Percentiles rank a stretch among this genome's conserved stretches.
Conservation (phyloP, 1,284 basidiomycete genomes). For the Marasmius fiardii region DNA sequence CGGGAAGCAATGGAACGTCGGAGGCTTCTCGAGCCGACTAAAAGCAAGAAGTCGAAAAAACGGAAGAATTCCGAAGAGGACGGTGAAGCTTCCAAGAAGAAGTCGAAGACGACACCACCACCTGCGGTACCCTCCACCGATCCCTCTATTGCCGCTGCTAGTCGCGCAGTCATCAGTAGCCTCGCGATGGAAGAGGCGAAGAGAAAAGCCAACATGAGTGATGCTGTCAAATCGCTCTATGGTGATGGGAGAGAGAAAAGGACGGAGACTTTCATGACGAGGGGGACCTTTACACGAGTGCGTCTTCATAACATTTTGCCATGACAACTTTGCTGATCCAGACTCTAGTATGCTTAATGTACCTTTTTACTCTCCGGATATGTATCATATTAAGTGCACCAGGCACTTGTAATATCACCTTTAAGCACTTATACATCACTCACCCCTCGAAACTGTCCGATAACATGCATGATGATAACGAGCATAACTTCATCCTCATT, state of each 20-base stretch:
- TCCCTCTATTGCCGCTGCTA: slow-evolving; percentile 53
- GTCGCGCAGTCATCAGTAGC: slow-evolving; percentile 57
- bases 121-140: slow-evolving; percentile 35
- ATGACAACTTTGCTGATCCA: not conserved
- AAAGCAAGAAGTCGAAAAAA: slow-evolving; percentile 69
- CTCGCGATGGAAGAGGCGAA: slow-evolving; percentile 71
- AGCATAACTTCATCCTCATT: too few relatives aligned
- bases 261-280: slow-evolving; percentile 82
- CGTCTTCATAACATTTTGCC: slow-evolving; percentile 26
- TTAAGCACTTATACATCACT: too few relatives aligned
- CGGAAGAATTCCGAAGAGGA: slow-evolving; percentile 46
- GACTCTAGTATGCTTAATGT: slow-evolving; percentile 25
- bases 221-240: slow-evolving; percentile 72
- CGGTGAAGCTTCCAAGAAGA: slow-evolving; percentile 38
- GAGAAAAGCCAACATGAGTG: slow-evolving; percentile 73
- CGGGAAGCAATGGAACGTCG: slow-evolving; percentile 49
- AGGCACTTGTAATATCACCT: not conserved
- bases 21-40: slow-evolving; percentile 50
- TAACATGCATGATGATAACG: too few relatives aligned
- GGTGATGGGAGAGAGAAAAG: slow-evolving; percentile 44
- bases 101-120: slow-evolving; percentile 26
- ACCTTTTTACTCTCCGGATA: not conserved
- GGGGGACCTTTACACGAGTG: slow-evolving; percentile 79
- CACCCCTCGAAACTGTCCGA: not conserved
- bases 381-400: not conserved